phyloP scores from a whole-genome alignment of 2,329 filamentous ascomycete species.

The Erysiphe pulchra region DNA sequence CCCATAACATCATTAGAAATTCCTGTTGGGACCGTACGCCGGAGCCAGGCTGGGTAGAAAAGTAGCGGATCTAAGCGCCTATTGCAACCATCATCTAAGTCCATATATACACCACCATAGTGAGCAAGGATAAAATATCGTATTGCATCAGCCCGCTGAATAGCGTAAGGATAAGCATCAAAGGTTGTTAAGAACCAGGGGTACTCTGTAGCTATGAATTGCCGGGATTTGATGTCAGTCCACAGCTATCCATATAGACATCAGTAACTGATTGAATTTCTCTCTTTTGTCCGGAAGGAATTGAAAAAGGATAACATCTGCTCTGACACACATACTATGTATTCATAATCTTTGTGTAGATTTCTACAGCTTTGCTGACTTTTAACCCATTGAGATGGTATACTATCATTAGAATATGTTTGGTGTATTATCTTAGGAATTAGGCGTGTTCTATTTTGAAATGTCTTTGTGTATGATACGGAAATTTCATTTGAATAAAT shows the following conservation, averaged over 20 bases:
- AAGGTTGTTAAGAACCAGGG: constrained; percentile 56
- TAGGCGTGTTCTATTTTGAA: constrained; percentile 27
- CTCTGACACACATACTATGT: constrained; percentile 26
- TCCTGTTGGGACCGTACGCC: constrained; percentile 47
- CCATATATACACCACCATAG: constrained; percentile 60
- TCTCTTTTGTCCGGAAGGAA: neutral
- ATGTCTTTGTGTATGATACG: constrained; percentile 32
- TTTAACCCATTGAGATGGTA: constrained; percentile 38
- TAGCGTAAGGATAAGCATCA: constrained; percentile 46
- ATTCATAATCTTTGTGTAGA: constrained; percentile 46
- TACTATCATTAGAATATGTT: constrained; percentile 45
- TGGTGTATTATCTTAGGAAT: constrained; percentile 61
- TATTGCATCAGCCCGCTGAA: constrained; percentile 55
- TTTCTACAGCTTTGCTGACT: constrained; percentile 42
- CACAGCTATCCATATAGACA: constrained; percentile 28
- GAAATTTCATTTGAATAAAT: constrained; percentile 41
- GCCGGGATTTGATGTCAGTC: constrained; percentile 43
- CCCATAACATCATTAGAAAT: constrained; percentile 68
- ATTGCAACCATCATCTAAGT: constrained; percentile 30
- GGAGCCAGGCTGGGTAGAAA: constrained; percentile 42
- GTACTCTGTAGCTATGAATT: constrained; percentile 50
- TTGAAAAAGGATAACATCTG: neutral
- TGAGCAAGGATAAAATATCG: constrained; percentile 56
- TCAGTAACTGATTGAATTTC: constrained; percentile 1
- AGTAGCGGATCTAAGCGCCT: constrained; percentile 31